phyloP scores from a whole-genome alignment of 805 yeast genomes.

The Wickerhamiella cacticola region DNA sequence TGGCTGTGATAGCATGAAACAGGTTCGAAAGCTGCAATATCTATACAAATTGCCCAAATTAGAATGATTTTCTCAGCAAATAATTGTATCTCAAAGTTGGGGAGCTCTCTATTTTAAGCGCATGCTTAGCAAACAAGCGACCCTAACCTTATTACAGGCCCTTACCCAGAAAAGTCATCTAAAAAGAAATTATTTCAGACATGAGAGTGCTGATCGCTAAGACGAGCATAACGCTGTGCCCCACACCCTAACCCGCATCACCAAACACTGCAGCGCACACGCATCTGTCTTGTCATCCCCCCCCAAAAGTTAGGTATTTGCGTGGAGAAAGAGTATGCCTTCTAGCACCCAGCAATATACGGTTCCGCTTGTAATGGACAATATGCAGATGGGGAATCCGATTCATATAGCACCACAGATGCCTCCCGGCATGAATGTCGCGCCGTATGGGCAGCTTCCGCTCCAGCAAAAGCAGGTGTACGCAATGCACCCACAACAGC shows the following conservation, averaged over 20 bases:
- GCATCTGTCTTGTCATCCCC: slow-evolving; percentile 2
- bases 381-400: slow-evolving; percentile 10
- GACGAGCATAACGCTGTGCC: slow-evolving; percentile 6
- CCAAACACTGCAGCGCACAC: slow-evolving; percentile 4
- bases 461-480: slow-evolving; percentile 7
- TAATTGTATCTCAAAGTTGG: too few relatives aligned
- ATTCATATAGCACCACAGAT: slow-evolving; percentile 6
- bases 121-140: slow-evolving; percentile 5
- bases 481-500: slow-evolving; percentile 7
- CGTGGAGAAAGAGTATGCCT: not conserved
- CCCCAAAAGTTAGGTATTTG: not conserved
- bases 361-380: slow-evolving; percentile 10
- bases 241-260: slow-evolving; percentile 10
- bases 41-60: too few relatives aligned
- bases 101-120: not conserved
- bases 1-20: too few relatives aligned
- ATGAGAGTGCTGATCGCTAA: slow-evolving; percentile 3
- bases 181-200: not conserved
- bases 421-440: slow-evolving; percentile 8
- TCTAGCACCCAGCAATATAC: slow-evolving; percentile 10
- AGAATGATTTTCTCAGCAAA: too few relatives aligned
- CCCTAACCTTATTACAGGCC: not conserved
- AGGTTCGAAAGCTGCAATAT: too few relatives aligned
- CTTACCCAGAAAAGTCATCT: not conserved
- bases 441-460: slow-evolving; percentile 4